Percentiles rank a stretch among this genome's conserved stretches.
phyloP scores from a whole-genome alignment of 2,329 filamentous ascomycete genomes.

The Arthrobotrys entomopaga region DNA sequence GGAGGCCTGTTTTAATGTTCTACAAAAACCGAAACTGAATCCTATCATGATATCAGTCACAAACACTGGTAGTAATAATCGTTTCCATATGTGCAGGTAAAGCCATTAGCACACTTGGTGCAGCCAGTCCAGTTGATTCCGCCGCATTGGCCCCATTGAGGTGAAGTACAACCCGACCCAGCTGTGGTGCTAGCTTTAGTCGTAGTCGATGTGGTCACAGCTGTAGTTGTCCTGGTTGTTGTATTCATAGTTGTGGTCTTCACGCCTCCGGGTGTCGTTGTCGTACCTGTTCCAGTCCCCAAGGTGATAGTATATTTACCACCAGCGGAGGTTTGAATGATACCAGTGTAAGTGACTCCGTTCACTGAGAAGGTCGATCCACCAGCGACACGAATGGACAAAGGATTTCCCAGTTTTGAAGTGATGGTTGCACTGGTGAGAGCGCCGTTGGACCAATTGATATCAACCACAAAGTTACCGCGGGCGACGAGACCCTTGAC shows the following conservation, averaged over 20 bases:
- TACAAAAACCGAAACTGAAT: not conserved
- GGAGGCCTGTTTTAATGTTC: not conserved
- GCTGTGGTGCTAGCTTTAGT: not conserved
- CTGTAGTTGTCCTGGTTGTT: not conserved
- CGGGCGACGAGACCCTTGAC: conserved; percentile 54
- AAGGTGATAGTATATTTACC: conserved; percentile 16
- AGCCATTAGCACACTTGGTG: conserved; percentile 22
- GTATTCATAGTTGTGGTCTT: not conserved
- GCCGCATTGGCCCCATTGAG: conserved; percentile 18
- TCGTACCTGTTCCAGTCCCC: not conserved
- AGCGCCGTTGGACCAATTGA: conserved; percentile 40
- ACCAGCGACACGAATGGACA: conserved; percentile 37
- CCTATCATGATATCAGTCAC: not conserved
- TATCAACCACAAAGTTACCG: conserved; percentile 52
- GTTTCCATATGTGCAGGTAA: conserved; percentile 4
- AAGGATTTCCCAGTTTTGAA: conserved; percentile 36
- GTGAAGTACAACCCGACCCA: conserved; percentile 6
- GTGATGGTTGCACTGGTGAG: conserved; percentile 30
- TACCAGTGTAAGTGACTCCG: conserved; percentile 8
- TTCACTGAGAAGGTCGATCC: conserved; percentile 17
- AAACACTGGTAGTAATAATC: not conserved
- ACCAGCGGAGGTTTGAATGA: conserved; percentile 9
- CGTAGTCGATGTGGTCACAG: not conserved
- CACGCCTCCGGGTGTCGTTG: not conserved
- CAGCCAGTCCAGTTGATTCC: conserved; percentile 8